phyloP scores from a whole-genome alignment of 2,329 filamentous ascomycete genomes.

The Scolecobasidium constrictum region DNA sequence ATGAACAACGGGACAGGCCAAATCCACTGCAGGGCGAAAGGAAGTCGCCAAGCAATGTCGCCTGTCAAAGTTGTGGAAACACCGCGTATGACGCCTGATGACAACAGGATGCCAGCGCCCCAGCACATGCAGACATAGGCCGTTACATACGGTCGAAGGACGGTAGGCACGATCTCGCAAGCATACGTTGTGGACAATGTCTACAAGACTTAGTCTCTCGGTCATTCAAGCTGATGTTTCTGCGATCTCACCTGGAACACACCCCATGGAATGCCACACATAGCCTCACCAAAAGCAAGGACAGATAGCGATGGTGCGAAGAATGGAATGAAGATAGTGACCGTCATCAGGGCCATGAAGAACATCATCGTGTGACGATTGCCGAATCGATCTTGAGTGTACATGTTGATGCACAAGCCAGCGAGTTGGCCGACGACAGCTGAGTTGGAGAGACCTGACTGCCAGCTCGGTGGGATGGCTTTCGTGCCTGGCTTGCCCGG shows the following conservation, averaged over 20 bases:
- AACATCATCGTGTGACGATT: conserved; percentile 35
- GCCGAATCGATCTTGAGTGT: conserved; percentile 34
- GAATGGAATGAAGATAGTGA: conserved; percentile 38
- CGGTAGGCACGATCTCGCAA: conserved; percentile 57
- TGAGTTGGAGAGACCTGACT: conserved; percentile 36
- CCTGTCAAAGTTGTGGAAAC: conserved; percentile 55
- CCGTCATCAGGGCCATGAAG: conserved; percentile 31
- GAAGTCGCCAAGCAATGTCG: conserved; percentile 57
- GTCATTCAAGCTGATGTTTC: no score
- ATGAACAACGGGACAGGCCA: conserved; percentile 59
- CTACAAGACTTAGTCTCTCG: no score
- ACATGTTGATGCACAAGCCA: conserved; percentile 37
- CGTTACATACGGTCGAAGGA: conserved; percentile 44
- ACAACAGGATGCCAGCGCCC: conserved; percentile 64
- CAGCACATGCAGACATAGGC: conserved; percentile 72
- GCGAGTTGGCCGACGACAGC: conserved; percentile 36
- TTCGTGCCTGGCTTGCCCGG: conserved; percentile 24
- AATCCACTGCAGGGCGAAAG: conserved; percentile 65
- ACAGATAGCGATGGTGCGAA: conserved; percentile 33
- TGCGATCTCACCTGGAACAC: conserved; percentile 39
- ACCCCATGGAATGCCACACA: conserved; percentile 37
- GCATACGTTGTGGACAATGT: conserved; percentile 33
- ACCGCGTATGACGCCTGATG: conserved; percentile 60
- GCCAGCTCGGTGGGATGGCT: conserved; percentile 35
- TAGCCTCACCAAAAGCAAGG: conserved; percentile 34